A percentile compares a stretch with the other conserved stretches of the same genome.
Evolutionary conservation across 192 early-diverging fungal genomes (phyloP).

Genomic region (Kappamyces sp.): DNA sequence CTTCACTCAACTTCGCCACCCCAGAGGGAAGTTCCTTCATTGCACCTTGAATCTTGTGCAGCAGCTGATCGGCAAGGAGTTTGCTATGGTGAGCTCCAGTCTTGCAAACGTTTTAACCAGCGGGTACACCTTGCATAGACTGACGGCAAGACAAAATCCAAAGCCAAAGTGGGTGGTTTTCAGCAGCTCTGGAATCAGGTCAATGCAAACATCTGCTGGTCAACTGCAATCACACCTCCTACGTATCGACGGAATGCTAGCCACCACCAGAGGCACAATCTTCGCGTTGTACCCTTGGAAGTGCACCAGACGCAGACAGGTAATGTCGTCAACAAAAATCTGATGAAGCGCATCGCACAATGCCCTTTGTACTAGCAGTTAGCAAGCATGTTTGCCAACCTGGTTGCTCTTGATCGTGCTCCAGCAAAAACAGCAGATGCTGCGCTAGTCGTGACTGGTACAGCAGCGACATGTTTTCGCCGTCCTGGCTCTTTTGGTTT

Average conservation of each 20-base stretch:
- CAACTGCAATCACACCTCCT: neutral
- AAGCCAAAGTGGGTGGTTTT: neutral
- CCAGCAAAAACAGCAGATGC: neutral
- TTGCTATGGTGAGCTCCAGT: too few relatives aligned
- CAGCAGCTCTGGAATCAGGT: neutral
- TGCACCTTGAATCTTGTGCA: too few relatives aligned
- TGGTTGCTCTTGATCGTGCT: neutral
- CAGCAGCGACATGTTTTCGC: neutral
- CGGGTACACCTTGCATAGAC: conserved; percentile 1
- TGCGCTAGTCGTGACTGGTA: neutral
- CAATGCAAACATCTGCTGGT: conserved; percentile 1
- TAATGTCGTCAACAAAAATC: conserved; percentile 7
- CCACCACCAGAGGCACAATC: conserved; percentile 2
- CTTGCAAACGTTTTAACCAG: conserved; percentile 6
- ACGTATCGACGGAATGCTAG: conserved; percentile 3
- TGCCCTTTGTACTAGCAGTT: neutral
- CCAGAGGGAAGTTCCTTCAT: too few relatives aligned
- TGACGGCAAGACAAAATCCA: neutral
- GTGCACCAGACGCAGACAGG: neutral
- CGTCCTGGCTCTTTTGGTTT: conserved; percentile 1
- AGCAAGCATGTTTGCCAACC: too few relatives aligned
- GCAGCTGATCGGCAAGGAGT: too few relatives aligned
- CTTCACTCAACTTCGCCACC: too few relatives aligned
- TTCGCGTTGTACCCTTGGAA: conserved; percentile 15
- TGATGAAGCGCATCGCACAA: conserved; percentile 10